phyloP scores from a whole-genome alignment of 352 stramenopile genomes.

The Saprolegnia diclina region DNA sequence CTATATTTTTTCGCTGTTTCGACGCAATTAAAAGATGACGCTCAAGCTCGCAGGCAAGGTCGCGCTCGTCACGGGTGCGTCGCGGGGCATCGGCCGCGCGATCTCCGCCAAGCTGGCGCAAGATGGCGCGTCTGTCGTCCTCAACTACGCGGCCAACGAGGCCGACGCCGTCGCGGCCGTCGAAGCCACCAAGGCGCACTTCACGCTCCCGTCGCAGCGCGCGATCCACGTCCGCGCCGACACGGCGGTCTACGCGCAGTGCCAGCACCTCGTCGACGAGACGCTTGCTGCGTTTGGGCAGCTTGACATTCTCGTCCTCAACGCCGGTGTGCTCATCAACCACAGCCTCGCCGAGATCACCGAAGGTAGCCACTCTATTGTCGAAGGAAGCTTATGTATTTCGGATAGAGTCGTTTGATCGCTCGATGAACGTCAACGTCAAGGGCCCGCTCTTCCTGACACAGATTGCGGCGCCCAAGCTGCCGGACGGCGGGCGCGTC shows the following conservation, averaged over 20 bases:
- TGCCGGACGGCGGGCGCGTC: slow-evolving; percentile 2
- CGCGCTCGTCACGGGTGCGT: slow-evolving; percentile 5
- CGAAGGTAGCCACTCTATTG: slow-evolving; percentile 10
- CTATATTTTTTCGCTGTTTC: too few relatives aligned
- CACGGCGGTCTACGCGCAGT: slow-evolving; percentile 5
- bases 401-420: slow-evolving; percentile 17
- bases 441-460: slow-evolving; percentile 18
- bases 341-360: neutral
- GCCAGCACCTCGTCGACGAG: neutral
- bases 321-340: slow-evolving; percentile 15
- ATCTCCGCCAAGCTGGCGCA: neutral
- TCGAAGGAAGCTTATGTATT: neutral
- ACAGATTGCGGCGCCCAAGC: neutral
- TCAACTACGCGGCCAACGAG: slow-evolving; percentile 20
- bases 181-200: slow-evolving; percentile 1
- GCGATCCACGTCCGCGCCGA: slow-evolving; percentile 14
- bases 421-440: slow-evolving; percentile 8
- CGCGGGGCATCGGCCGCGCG: slow-evolving; percentile 5
- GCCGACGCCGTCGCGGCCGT: slow-evolving; percentile 1
- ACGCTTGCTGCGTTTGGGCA: slow-evolving; percentile 3
- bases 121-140: slow-evolving; percentile 5
- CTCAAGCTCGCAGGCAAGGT: slow-evolving; percentile 6
- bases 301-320: slow-evolving; percentile 19
- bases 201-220: neutral
- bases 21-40: neutral